These are phyloP conservation scores for Metschnikowia rubicola DNA, from an alignment of 805 yeast genomes.

Conservation along the genomic window DNA sequence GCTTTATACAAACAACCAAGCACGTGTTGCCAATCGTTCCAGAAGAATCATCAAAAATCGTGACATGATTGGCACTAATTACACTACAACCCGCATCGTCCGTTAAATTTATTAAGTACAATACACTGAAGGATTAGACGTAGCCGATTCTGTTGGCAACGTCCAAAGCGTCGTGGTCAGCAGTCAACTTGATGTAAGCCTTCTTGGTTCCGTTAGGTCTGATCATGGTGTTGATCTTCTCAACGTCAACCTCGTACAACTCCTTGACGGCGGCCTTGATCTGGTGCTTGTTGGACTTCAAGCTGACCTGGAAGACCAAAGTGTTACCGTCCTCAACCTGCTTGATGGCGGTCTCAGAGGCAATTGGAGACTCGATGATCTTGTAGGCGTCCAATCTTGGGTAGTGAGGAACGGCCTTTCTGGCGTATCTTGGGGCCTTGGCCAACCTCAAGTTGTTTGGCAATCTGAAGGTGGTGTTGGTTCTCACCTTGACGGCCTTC, in stretches of 20 bases:
- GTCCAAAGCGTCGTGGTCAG: constrained; percentile 99
- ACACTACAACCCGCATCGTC: constrained; percentile 8
- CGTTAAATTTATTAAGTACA: constrained; percentile 20
- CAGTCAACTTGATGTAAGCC: constrained; percentile 98
- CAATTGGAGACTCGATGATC: constrained; percentile 90
- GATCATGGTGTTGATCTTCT: constrained; percentile 91
- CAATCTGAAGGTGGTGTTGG: constrained; percentile 90
- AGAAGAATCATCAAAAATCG: neutral
- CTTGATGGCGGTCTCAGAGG: constrained; percentile 98
- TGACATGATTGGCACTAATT: neutral
- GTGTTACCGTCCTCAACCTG: constrained; percentile 99
- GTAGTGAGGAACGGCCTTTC: constrained; percentile 96
- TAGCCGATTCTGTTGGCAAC: constrained; percentile 99
- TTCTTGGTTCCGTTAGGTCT: constrained; percentile 99
- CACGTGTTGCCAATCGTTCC: too few species aligned
- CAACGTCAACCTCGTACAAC: constrained; percentile 94
- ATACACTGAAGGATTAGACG: constrained; percentile 55
- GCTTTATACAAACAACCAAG: neutral
- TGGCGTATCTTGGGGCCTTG: constrained; percentile 92
- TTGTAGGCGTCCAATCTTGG: constrained; percentile 95
- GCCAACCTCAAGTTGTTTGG: constrained; percentile 96
- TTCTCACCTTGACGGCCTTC: constrained; percentile 91
- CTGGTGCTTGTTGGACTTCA: constrained; percentile 97
- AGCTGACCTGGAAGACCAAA: constrained; percentile 95
- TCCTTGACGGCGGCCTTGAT: constrained; percentile 98